A percentile compares a stretch with the other conserved stretches of the same genome.
phyloP scores from a whole-genome alignment of 1,139 yeast species.

The Lizanozyma gosingica region DNA sequence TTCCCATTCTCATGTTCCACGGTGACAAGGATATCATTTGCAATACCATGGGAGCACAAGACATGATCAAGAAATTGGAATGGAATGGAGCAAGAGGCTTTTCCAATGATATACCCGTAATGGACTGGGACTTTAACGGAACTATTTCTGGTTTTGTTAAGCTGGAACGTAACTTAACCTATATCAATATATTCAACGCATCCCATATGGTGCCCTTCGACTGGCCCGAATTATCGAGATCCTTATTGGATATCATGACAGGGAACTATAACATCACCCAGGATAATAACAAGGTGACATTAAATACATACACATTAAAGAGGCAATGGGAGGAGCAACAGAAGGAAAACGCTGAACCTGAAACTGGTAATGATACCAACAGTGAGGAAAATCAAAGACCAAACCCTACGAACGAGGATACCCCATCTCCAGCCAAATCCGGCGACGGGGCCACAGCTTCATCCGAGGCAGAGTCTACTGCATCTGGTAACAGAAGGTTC shows the following conservation, averaged over 20 bases:
- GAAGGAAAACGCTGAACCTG: conserved; percentile 1
- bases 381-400: conserved; percentile 2
- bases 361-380: neutral
- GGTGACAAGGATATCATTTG: conserved; percentile 90
- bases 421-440: conserved; percentile 1
- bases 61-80: conserved; percentile 46
- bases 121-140: conserved; percentile 47
- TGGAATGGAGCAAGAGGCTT: conserved; percentile 70
- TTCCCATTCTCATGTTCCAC: conserved; percentile 67
- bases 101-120: conserved; percentile 20
- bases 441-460: neutral
- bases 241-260: conserved; percentile 48
- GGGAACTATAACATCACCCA: conserved; percentile 21
- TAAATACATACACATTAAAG: conserved; percentile 12
- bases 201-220: conserved; percentile 97
- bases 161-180: conserved; percentile 65
- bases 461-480: conserved; percentile 2
- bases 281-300: conserved; percentile 5
- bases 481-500: conserved; percentile 8
- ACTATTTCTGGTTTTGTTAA: conserved; percentile 42
- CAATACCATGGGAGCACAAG: conserved; percentile 69
- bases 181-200: conserved; percentile 63
- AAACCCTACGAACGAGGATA: conserved; percentile 4
- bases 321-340: conserved; percentile 2
- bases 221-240: conserved; percentile 58